Conservation (phyloP, 2,329 filamentous ascomycete species). For the Davidsoniella neocaledoniae region DNA sequence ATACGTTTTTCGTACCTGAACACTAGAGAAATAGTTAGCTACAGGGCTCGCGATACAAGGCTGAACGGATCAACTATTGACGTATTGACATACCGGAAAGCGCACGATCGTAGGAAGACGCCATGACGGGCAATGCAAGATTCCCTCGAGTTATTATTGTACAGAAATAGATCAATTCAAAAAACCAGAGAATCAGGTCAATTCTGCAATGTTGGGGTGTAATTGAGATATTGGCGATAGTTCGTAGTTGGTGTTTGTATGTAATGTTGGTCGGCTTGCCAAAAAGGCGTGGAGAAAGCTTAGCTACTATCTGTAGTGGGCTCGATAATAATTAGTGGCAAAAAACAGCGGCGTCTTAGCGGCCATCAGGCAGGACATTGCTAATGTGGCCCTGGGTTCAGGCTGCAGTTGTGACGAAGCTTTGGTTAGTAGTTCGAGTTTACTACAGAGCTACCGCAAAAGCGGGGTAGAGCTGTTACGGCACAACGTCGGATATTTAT, state of each 20-base stretch:
- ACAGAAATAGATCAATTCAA: not conserved
- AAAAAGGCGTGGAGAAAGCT: too few relatives aligned
- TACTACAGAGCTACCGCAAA: conserved; percentile 5
- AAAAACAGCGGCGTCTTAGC: too few relatives aligned
- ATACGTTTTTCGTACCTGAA: conserved; percentile 88
- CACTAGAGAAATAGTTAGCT: conserved; percentile 43
- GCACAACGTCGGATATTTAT: not conserved
- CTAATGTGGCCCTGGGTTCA: conserved; percentile 14
- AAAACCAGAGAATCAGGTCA: too few relatives aligned
- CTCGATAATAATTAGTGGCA: too few relatives aligned
- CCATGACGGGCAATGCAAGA: conserved; percentile 33
- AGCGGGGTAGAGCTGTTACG: not conserved
- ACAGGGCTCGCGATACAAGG: conserved; percentile 16
- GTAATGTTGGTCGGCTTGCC: too few relatives aligned
- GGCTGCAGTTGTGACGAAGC: conserved; percentile 20
- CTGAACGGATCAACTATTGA: conserved; percentile 12
- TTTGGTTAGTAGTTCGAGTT: conserved; percentile 7
- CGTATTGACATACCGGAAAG: conserved; percentile 63
- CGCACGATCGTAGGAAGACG: conserved; percentile 97
- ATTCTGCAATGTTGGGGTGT: too few relatives aligned
- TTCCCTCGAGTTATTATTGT: conserved; percentile 1
- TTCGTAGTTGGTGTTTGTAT: too few relatives aligned
- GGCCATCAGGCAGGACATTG: conserved; percentile 5
- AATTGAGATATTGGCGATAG: not conserved
- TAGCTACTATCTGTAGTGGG: too few relatives aligned